phyloP scores from a whole-genome alignment of 2,329 filamentous ascomycete genomes.

The Xylaria sp. region DNA sequence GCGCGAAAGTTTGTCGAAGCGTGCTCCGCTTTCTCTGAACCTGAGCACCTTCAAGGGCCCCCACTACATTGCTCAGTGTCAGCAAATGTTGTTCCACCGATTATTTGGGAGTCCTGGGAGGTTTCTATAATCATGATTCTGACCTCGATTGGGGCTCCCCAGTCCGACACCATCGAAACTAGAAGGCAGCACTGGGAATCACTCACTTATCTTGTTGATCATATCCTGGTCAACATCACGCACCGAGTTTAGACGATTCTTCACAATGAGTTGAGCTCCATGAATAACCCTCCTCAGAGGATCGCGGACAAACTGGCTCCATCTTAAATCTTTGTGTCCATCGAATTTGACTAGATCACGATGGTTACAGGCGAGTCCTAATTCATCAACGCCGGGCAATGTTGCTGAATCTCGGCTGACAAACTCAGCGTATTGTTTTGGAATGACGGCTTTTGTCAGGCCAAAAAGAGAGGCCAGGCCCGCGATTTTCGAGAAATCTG shows the following conservation, averaged over 20 bases:
- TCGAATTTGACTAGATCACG: slow-evolving; percentile 57
- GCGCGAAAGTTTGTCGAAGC: slow-evolving; percentile 47
- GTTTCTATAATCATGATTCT: background rate
- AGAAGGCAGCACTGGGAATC: background rate
- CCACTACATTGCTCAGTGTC: slow-evolving; percentile 30
- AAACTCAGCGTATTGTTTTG: slow-evolving; percentile 53
- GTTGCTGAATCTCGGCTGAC: slow-evolving; percentile 56
- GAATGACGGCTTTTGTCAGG: slow-evolving; percentile 47
- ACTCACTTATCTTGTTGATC: slow-evolving; percentile 47
- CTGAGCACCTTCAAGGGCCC: slow-evolving; percentile 51
- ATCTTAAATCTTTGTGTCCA: slow-evolving; percentile 54
- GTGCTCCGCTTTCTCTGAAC: slow-evolving; percentile 51
- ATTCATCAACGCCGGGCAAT: slow-evolving; percentile 51
- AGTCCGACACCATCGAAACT: background rate
- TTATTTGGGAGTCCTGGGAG: background rate
- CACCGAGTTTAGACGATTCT: slow-evolving; percentile 53
- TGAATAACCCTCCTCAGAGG: slow-evolving; percentile 54
- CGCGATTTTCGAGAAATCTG: slow-evolving; percentile 53
- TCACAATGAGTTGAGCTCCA: slow-evolving; percentile 51
- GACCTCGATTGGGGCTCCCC: background rate
- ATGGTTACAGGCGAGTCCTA: slow-evolving; percentile 54
- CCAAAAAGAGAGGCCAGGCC: slow-evolving; percentile 49
- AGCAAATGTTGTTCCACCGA: background rate
- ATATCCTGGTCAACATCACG: slow-evolving; percentile 51
- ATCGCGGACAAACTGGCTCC: slow-evolving; percentile 52